Evolutionary conservation across 371 early-diverging fungal genomes (phyloP).

Genomic region (Mortierella sp.): DNA sequence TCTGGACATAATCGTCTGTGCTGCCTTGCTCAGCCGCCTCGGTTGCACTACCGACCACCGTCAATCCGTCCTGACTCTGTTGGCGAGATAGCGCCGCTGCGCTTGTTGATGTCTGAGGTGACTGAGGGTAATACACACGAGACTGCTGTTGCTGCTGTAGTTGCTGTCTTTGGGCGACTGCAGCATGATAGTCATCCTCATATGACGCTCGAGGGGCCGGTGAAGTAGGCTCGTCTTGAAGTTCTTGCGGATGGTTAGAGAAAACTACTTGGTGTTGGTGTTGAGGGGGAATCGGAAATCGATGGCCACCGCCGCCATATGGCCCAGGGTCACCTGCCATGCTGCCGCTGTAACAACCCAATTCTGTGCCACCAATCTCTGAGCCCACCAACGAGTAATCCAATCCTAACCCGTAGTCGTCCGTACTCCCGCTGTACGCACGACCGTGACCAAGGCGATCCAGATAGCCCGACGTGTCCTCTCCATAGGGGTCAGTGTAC

Average conservation of each 20-base stretch:
- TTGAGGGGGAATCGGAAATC: background rate
- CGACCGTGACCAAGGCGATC: background rate
- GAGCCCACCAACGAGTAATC: background rate
- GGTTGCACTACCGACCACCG: background rate
- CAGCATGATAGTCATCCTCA: constrained; percentile 3
- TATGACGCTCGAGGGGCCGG: background rate
- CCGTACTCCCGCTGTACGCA: background rate
- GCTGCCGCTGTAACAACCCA: background rate
- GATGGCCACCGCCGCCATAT: background rate
- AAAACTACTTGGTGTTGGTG: background rate
- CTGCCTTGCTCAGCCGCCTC: background rate
- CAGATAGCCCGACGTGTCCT: background rate
- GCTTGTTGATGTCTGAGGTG: background rate
- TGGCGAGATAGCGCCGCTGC: background rate
- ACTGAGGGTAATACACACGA: background rate
- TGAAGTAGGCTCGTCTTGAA: background rate
- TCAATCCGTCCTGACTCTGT: background rate
- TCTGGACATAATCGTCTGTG: background rate
- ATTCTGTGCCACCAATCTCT: background rate
- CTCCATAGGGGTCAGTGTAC: background rate
- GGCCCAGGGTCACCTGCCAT: background rate
- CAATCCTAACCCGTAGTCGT: background rate
- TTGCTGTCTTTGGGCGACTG: constrained; percentile 2
- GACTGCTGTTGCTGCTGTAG: constrained; percentile 9
- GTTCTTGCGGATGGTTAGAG: background rate